Percentiles rank a stretch among this genome's conserved stretches.
phyloP scores from a whole-genome alignment of 208 protist species.

The Leptomonas seymouri region DNA sequence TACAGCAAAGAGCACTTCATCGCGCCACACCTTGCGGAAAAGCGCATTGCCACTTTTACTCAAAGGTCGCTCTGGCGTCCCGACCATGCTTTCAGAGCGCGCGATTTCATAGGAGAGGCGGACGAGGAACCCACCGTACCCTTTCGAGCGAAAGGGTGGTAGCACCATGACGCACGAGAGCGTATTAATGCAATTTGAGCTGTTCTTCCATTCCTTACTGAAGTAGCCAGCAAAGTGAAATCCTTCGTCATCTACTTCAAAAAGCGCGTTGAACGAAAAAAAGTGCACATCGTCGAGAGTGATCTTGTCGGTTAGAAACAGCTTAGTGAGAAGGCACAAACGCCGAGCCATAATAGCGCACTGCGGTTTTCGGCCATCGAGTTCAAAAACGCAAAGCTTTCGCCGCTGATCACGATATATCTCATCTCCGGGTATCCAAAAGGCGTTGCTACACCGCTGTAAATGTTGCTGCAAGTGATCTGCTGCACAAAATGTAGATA shows the following conservation, averaged over 20 bases:
- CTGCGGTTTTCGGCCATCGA: constrained; percentile 67
- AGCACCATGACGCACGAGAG: constrained; percentile 80
- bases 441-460: constrained; percentile 46
- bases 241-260: constrained; percentile 73
- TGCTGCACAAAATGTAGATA: constrained; percentile 37
- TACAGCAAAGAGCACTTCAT: constrained; percentile 61
- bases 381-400: constrained; percentile 51
- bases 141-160: constrained; percentile 66
- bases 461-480: constrained; percentile 50
- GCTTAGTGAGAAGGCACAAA: constrained; percentile 55
- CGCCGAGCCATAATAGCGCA: constrained; percentile 50
- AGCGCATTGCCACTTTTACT: constrained; percentile 58
- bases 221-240: constrained; percentile 84
- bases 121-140: constrained; percentile 66
- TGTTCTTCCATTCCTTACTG: constrained; percentile 75
- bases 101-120: constrained; percentile 78
- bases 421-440: constrained; percentile 75
- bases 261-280: constrained; percentile 67
- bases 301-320: constrained; percentile 74
- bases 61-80: constrained; percentile 70
- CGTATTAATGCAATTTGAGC: constrained; percentile 63
- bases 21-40: constrained; percentile 67
- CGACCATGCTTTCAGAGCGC: constrained; percentile 52
- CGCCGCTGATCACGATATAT: constrained; percentile 49
- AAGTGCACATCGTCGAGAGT: constrained; percentile 83